Evolutionary conservation across 2,329 filamentous ascomycete genomes (phyloP).

Genomic region (Talaromyces sp.): DNA sequence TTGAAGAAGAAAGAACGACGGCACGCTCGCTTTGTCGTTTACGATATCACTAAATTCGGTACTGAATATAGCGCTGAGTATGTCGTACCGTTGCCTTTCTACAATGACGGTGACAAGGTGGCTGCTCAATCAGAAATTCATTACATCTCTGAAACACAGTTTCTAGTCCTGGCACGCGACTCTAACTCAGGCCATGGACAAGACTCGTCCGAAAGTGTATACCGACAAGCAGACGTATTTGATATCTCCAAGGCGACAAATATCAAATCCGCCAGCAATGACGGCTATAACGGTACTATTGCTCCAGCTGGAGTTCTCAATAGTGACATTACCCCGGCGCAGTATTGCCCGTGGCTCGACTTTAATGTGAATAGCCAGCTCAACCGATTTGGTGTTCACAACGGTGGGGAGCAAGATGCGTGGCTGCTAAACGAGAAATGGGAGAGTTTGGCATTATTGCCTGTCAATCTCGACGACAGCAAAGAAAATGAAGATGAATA

Average conservation of each 20-base stretch:
- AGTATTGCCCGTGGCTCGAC: slow-evolving; percentile 62
- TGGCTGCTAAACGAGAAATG: slow-evolving; percentile 69
- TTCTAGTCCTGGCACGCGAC: slow-evolving; percentile 63
- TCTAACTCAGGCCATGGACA: slow-evolving; percentile 55
- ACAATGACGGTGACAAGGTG: slow-evolving; percentile 46
- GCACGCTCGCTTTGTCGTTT: slow-evolving; percentile 59
- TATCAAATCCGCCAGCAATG: slow-evolving; percentile 45
- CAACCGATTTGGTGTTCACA: slow-evolving; percentile 61
- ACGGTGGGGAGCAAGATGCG: slow-evolving; percentile 57
- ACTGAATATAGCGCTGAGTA: slow-evolving; percentile 56
- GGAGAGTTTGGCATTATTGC: slow-evolving; percentile 63
- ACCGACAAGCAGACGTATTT: slow-evolving; percentile 66
- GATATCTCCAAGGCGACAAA: slow-evolving; percentile 59
- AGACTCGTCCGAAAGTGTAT: slow-evolving; percentile 49
- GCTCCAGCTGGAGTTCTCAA: slow-evolving; percentile 51
- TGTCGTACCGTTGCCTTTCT: slow-evolving; percentile 60
- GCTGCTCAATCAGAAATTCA: slow-evolving; percentile 67
- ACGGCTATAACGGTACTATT: slow-evolving; percentile 37
- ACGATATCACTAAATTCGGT: slow-evolving; percentile 46
- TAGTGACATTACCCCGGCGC: slow-evolving; percentile 49
- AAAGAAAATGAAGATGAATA: slow-evolving; percentile 51
- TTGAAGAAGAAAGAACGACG: slow-evolving; percentile 49
- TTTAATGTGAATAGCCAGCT: slow-evolving; percentile 63
- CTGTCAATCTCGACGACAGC: slow-evolving; percentile 44
- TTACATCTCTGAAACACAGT: slow-evolving; percentile 57